phyloP scores from a whole-genome alignment of 1,284 basidiomycete genomes.

The Porogramme epimiltina region DNA sequence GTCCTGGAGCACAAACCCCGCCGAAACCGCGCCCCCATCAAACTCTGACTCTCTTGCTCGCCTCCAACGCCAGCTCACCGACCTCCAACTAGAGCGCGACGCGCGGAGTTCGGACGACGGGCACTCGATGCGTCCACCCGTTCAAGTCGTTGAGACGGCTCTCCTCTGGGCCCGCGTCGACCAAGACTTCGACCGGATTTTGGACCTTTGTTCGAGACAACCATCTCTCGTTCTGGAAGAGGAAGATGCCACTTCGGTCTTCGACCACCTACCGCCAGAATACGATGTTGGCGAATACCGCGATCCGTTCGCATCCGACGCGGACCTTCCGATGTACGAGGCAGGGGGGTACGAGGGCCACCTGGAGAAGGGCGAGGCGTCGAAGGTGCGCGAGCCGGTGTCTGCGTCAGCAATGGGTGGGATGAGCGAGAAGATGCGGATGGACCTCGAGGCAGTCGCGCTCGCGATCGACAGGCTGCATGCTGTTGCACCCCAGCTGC shows the following conservation, averaged over 20 bases:
- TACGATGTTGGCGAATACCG: constrained; percentile 59
- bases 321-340: constrained; percentile 64
- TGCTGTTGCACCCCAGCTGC: constrained; percentile 78
- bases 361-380: constrained; percentile 28
- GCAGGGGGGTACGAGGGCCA: constrained; percentile 31
- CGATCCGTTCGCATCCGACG: constrained; percentile 19
- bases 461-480: constrained; percentile 87
- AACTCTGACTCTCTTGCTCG: constrained; percentile 53
- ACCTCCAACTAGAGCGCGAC: constrained; percentile 60
- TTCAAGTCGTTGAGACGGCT: constrained; percentile 60
- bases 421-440: constrained; percentile 69
- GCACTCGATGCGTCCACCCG: constrained; percentile 36
- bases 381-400: constrained; percentile 12
- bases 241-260: not conserved
- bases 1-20: constrained; percentile 23
- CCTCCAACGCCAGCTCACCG: constrained; percentile 68
- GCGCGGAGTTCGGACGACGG: constrained; percentile 14
- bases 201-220: constrained; percentile 50
- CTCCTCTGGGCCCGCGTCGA: constrained; percentile 78
- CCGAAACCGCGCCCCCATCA: constrained; percentile 30
- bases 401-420: constrained; percentile 6
- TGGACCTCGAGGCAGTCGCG: constrained; percentile 82
- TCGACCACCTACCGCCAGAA: constrained; percentile 61
- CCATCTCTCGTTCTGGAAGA: not conserved
- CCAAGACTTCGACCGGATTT: constrained; percentile 69